phyloP scores from a whole-genome alignment of 768 basidiomycete genomes.

The Collybia sordida region DNA sequence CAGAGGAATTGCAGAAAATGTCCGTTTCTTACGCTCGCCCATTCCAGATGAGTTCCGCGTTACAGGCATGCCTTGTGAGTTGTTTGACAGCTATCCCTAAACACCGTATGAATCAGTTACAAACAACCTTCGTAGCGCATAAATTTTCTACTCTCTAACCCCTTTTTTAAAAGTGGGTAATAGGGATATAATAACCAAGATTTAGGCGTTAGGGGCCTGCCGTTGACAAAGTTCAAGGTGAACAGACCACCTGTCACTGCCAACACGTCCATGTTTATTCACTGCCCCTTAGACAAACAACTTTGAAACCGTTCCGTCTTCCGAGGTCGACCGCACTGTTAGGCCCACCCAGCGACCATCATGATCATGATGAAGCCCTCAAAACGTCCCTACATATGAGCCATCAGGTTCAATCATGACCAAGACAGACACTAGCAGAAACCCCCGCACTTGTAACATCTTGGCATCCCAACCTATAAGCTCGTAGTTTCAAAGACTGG shows the following conservation, averaged over 20 bases:
- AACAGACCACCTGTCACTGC: neutral
- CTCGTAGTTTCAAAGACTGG: too few species aligned
- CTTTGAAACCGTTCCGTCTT: neutral
- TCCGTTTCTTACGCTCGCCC: slow-evolving; percentile 46
- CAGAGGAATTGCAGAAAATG: slow-evolving; percentile 29
- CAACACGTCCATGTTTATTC: slow-evolving; percentile 16
- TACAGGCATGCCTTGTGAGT: slow-evolving; percentile 9
- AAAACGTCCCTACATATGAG: neutral
- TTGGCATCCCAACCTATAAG: too few species aligned
- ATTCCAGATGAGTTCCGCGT: slow-evolving; percentile 33
- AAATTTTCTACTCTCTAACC: too few species aligned
- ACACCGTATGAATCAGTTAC: too few species aligned
- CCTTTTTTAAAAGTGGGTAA: too few species aligned
- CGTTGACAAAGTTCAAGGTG: slow-evolving; percentile 2
- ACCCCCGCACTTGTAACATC: too few species aligned
- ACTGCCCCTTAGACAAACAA: slow-evolving; percentile 10
- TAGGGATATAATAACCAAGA: neutral
- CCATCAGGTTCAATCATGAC: too few species aligned
- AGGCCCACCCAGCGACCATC: neutral
- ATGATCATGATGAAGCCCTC: neutral
- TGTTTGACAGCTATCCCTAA: too few species aligned
- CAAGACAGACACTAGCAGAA: too few species aligned
- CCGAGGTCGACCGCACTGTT: neutral
- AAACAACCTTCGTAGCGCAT: too few species aligned
- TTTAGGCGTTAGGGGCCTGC: slow-evolving; percentile 1